Conservation (phyloP, 139 green algal species). For the Chlamydomonas sp. region DNA sequence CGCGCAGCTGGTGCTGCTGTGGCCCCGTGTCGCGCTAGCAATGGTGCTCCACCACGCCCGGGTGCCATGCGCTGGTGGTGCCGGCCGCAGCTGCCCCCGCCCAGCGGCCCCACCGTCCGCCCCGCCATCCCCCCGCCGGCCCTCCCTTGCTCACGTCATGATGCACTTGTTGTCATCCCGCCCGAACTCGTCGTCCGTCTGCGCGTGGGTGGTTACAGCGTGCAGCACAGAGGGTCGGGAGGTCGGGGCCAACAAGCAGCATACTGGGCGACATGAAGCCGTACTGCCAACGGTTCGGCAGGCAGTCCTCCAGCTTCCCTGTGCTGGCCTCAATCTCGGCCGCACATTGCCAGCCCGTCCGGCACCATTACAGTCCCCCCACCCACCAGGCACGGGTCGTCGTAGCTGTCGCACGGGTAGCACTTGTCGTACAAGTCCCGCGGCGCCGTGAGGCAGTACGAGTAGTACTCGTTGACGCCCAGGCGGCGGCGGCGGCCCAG, state of each 20-base stretch:
- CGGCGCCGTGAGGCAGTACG: slow-evolving; percentile 7
- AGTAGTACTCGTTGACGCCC: not conserved
- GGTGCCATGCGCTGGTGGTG: no score
- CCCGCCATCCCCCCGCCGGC: no score
- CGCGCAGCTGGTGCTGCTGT: no score
- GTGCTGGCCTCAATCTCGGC: not conserved
- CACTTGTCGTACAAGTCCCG: not conserved
- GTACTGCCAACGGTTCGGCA: no score
- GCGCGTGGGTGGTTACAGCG: not conserved
- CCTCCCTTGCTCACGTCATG: not conserved
- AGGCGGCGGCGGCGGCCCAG: no score
- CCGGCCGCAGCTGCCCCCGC: not conserved
- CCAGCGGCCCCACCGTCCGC: no score
- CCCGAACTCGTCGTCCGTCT: slow-evolving; percentile 17
- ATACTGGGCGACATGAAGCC: no score
- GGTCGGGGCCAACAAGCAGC: no score
- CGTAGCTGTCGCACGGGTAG: slow-evolving; percentile 7
- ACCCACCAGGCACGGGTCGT: slow-evolving; percentile 11
- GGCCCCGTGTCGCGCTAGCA: no score
- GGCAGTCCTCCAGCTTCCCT: not conserved
- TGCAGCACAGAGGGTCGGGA: not conserved
- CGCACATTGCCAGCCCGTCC: not conserved
- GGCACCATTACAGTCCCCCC: not conserved
- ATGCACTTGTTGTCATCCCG: not conserved
- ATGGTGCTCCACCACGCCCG: no score